Conservation (phyloP, 129 eudicot genomes). For the Arctium minus region DNA sequence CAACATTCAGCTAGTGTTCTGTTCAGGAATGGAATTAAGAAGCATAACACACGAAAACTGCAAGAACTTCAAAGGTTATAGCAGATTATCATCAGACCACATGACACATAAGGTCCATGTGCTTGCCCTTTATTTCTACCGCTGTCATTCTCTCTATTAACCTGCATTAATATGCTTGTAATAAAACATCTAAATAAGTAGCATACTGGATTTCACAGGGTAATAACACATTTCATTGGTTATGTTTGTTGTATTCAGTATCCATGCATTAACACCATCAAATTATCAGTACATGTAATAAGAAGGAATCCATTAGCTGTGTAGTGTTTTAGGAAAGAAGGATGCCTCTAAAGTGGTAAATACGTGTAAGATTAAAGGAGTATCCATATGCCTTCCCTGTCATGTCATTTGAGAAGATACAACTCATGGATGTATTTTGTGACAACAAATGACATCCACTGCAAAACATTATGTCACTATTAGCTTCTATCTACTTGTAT, state of each 20-base stretch:
- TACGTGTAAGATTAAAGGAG: neutral
- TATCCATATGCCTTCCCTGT: neutral
- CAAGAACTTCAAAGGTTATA: conserved; percentile 39
- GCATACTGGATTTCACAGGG: neutral
- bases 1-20: conserved; percentile 50
- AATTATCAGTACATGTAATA: neutral
- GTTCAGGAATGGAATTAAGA: conserved; percentile 70
- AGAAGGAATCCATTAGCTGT: neutral
- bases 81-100: conserved; percentile 27
- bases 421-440: neutral
- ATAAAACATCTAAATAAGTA: neutral
- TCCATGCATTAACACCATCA: neutral
- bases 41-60: conserved; percentile 53
- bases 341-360: neutral
- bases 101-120: conserved; percentile 32
- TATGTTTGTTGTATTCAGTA: neutral
- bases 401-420: neutral
- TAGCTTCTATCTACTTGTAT: neutral
- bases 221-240: conserved; percentile 10
- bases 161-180: neutral
- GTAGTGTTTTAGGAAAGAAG: neutral
- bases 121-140: conserved; percentile 19
- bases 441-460: neutral
- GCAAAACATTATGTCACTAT: neutral
- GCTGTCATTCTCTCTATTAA: conserved; percentile 11